Evolutionary conservation across 2,329 filamentous ascomycete species (phyloP), one percentile per base, ranked within the genome.

Genomic region (Penicillium brasilianum): DNA sequence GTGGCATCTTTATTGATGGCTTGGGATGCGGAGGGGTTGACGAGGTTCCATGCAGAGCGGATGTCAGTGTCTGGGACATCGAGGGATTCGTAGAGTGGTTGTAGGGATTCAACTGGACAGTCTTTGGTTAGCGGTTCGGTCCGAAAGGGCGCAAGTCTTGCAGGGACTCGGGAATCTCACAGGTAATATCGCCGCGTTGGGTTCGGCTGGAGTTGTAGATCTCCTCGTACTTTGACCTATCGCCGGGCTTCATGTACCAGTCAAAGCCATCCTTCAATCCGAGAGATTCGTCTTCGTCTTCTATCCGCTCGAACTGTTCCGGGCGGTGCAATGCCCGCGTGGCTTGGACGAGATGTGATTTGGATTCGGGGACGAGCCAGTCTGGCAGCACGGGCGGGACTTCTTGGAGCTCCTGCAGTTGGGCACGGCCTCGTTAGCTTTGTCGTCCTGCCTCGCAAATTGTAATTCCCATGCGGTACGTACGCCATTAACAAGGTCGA

Each of bases 211-310:
- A 93, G 66, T 90, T 90, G 80, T 98, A 99, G 78, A 99, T 99
- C 71, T 94, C 92, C 78, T 97, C 93, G 81, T 99, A 99, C 79
- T 97, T 98, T 66, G 87, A 76, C 80, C 96, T 96, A 80, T 99
- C 93, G 32, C 83, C 79, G 0, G 95, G 95, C 62, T 88, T 93
- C 92, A 99, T 99, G 81, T 99, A 99, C 95, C 95, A 99, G 77
- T 99, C 95, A 77, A 99, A 99, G 13, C 94, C 94, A 78, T 97
- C 93, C 76, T 96, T 96, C 64, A 99, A 83, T 0, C 93, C 93
- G 1, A 88, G 87, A 4, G 89, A 88, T 69, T 97, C 93, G 66
- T 89, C 87, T 62, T 96, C 85, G 50, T 83, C 91, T 57, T 93
- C 90, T 61, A 96, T 87, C 64, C 88, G 85, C 77, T 97, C 93